Percentiles rank a stretch among this genome's conserved stretches.
phyloP scores from a whole-genome alignment of 495 filamentous ascomycete species.

The Amniculicola lignicola region DNA sequence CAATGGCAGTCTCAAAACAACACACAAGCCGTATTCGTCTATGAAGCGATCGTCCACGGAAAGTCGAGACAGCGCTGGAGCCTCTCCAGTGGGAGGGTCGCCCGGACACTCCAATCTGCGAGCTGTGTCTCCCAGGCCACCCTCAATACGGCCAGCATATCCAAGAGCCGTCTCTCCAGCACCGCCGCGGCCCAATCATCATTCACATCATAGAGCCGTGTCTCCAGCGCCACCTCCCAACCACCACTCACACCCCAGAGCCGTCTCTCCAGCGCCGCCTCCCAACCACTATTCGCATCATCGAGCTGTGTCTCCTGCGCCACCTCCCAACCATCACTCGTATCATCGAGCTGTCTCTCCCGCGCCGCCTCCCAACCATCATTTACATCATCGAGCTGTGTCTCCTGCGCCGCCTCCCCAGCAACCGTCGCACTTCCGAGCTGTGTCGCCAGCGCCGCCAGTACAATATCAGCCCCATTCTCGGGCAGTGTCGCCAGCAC shows the following conservation, averaged over 20 bases:
- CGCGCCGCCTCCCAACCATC: not conserved
- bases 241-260: constrained; percentile 4
- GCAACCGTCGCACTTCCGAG: constrained; percentile 5
- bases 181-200: constrained; percentile 10
- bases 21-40: constrained; percentile 42
- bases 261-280: constrained; percentile 13
- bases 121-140: constrained; percentile 29
- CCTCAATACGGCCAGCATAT: constrained; percentile 12
- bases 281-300: constrained; percentile 2
- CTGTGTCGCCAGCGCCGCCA: constrained; percentile 30
- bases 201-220: constrained; percentile 2
- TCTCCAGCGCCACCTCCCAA: constrained; percentile 23
- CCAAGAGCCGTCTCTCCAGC: constrained; percentile 25
- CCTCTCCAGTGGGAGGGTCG: constrained; percentile 11
- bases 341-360: constrained; percentile 24
- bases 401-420: constrained; percentile 28
- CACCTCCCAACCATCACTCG: constrained; percentile 3
- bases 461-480: constrained; percentile 18
- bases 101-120: constrained; percentile 7
- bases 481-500: constrained; percentile 36
- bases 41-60: constrained; percentile 43
- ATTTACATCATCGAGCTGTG: constrained; percentile 17
- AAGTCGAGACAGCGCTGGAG: constrained; percentile 8
- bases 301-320: constrained; percentile 10
- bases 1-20: constrained; percentile 34